phyloP scores from a whole-genome alignment of 2,329 filamentous ascomycete genomes.

The Epichloe aotearoae region DNA sequence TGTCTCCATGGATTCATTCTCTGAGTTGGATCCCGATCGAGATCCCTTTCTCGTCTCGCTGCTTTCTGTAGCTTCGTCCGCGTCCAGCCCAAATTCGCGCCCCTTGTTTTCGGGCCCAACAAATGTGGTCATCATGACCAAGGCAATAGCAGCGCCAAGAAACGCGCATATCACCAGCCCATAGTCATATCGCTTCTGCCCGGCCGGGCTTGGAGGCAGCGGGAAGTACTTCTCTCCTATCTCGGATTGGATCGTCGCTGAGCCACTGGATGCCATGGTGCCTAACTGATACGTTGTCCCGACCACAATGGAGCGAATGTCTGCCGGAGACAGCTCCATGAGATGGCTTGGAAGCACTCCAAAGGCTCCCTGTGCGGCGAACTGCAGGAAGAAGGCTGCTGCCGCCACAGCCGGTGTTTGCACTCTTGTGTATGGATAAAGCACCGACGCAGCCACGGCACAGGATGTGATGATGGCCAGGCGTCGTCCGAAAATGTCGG shows the following conservation, averaged over 20 bases:
- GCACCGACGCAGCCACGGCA: not conserved
- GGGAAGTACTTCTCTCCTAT: not conserved
- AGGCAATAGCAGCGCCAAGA: not conserved
- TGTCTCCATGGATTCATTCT: not conserved
- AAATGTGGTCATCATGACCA: slow-evolving; percentile 1
- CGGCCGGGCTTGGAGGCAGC: not conserved
- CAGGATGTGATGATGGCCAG: slow-evolving; percentile 1
- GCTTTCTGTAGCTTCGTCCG: not conserved
- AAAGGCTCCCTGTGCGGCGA: slow-evolving; percentile 1
- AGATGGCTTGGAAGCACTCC: slow-evolving; percentile 1
- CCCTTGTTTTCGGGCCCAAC: not conserved
- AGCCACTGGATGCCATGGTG: not conserved
- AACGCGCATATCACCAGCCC: not conserved
- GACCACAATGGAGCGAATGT: not conserved
- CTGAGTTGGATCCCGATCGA: not conserved
- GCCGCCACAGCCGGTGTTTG: not conserved
- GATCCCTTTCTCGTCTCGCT: not conserved
- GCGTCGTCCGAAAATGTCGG: not conserved
- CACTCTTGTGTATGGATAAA: slow-evolving; percentile 1
- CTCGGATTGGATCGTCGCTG: not conserved
- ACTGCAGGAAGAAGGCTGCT: slow-evolving; percentile 1
- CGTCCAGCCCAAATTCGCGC: not conserved
- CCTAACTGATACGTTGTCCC: slow-evolving; percentile 2
- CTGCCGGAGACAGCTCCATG: not conserved
- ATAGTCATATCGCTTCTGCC: not conserved